phyloP scores from a whole-genome alignment of 177 flowering plant genomes.

The Telopea speciosissima region DNA sequence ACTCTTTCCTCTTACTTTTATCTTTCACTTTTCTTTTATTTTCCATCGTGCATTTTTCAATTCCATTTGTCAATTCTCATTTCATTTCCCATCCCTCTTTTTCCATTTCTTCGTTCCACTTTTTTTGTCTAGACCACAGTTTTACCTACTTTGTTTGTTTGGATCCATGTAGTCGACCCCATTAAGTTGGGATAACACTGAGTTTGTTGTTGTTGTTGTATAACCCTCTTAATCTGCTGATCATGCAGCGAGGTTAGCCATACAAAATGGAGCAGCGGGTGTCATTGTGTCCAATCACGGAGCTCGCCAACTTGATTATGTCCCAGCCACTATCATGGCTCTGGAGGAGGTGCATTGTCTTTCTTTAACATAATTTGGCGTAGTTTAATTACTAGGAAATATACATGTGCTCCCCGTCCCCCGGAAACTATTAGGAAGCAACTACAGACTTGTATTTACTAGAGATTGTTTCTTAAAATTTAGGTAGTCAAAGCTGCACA shows the following conservation, averaged over 20 bases:
- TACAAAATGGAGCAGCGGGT: constrained; percentile 78
- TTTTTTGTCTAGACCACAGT: too few species aligned
- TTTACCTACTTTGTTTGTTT: too few species aligned
- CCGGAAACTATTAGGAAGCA: background rate
- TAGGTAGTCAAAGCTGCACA: constrained; percentile 85
- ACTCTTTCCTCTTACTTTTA: too few species aligned
- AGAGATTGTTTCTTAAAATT: background rate
- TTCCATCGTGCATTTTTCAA: too few species aligned
- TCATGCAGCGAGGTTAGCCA: constrained; percentile 59
- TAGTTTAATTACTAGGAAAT: background rate
- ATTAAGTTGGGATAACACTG: too few species aligned
- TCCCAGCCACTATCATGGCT: constrained; percentile 73
- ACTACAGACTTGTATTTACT: background rate
- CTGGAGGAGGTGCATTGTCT: constrained; percentile 67
- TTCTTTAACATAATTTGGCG: background rate
- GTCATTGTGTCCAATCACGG: constrained; percentile 95
- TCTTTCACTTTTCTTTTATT: too few species aligned
- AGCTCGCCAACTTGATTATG: constrained; percentile 93
- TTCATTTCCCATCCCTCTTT: too few species aligned
- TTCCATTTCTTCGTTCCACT: too few species aligned
- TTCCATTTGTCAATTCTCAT: too few species aligned
- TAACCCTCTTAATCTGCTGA: background rate
- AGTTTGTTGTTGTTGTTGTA: too few species aligned
- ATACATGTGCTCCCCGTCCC: too few species aligned
- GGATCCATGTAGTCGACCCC: too few species aligned